These are phyloP conservation scores for Trichoderma sp. DNA, from an alignment of 2,329 filamentous ascomycete genomes.

Conservation along the genomic window DNA sequence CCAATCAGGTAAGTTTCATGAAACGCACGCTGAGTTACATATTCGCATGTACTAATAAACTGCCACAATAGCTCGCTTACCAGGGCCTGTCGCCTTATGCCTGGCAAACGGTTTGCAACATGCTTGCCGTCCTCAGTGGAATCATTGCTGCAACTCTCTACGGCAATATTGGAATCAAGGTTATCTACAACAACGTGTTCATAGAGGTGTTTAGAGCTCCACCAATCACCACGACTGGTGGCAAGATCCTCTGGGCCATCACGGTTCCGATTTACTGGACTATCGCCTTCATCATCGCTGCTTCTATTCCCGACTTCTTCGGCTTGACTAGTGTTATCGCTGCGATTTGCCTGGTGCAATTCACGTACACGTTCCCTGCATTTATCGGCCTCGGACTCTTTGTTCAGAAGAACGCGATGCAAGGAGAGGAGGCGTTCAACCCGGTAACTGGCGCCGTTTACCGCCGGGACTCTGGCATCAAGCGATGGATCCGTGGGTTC, in stretches of 20 bases:
- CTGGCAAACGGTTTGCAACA: conserved; percentile 45
- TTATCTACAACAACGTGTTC: conserved; percentile 52
- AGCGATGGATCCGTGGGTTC: conserved; percentile 18
- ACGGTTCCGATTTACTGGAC: conserved; percentile 57
- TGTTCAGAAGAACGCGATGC: conserved; percentile 23
- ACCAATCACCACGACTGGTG: conserved; percentile 43
- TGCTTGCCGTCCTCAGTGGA: conserved; percentile 41
- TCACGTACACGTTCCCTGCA: conserved; percentile 58
- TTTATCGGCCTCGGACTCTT: conserved; percentile 24
- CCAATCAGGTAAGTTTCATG: conserved; percentile 19
- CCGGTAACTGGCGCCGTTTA: conserved; percentile 16
- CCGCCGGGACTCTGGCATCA: conserved; percentile 4
- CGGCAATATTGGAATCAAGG: conserved; percentile 54
- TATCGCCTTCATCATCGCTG: conserved; percentile 53
- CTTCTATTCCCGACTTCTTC: conserved; percentile 52
- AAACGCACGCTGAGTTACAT: neutral
- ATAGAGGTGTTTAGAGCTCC: conserved; percentile 50
- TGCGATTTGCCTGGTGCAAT: conserved; percentile 54
- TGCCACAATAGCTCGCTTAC: conserved; percentile 39
- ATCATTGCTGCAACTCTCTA: conserved; percentile 50
- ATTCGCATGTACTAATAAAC: neutral
- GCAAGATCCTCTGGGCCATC: conserved; percentile 49
- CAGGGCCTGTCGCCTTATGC: conserved; percentile 42
- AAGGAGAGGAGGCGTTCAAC: conserved; percentile 23
- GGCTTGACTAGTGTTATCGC: conserved; percentile 48